phyloP scores from a whole-genome alignment of 441 rosid genomes.

The Pelargonium citronellum region DNA sequence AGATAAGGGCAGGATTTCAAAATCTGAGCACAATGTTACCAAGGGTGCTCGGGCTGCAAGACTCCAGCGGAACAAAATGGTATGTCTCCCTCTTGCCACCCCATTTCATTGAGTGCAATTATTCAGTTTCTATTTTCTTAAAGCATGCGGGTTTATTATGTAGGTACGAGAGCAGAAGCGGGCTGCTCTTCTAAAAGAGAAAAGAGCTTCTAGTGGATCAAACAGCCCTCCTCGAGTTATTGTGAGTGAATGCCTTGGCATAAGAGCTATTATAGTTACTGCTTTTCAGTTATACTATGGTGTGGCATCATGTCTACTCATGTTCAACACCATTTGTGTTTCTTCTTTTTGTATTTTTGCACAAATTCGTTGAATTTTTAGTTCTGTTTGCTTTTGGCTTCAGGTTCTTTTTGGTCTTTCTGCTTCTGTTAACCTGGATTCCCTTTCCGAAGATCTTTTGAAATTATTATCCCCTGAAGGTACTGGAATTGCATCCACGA shows the following conservation, averaged over 20 bases:
- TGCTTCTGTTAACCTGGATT: slow-evolving; percentile 38
- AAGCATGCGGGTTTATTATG: slow-evolving; percentile 12
- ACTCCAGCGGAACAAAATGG: slow-evolving; percentile 78
- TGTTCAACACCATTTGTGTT: background rate
- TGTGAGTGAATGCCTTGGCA: slow-evolving; percentile 36
- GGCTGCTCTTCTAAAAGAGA: slow-evolving; percentile 68
- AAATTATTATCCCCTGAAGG: slow-evolving; percentile 35
- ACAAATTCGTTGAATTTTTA: background rate
- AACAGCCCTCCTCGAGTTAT: slow-evolving; percentile 72
- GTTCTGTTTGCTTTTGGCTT: background rate
- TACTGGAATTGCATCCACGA: slow-evolving; percentile 28
- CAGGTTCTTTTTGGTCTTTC: slow-evolving; percentile 66
- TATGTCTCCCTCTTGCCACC: slow-evolving; percentile 15
- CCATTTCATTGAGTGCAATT: background rate
- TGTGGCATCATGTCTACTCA: slow-evolving; percentile 2
- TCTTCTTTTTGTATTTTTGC: background rate
- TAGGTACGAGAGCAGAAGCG: slow-evolving; percentile 79
- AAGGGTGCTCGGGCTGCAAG: slow-evolving; percentile 75
- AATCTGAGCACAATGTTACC: slow-evolving; percentile 46
- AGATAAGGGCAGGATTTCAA: slow-evolving; percentile 60
- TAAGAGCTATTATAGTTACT: background rate
- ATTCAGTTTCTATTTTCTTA: background rate
- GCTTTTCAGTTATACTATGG: background rate
- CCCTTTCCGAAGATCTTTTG: slow-evolving; percentile 46
- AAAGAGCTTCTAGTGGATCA: slow-evolving; percentile 58